phyloP scores from a whole-genome alignment of 805 yeast species.

The Teunomyces tritomae region DNA sequence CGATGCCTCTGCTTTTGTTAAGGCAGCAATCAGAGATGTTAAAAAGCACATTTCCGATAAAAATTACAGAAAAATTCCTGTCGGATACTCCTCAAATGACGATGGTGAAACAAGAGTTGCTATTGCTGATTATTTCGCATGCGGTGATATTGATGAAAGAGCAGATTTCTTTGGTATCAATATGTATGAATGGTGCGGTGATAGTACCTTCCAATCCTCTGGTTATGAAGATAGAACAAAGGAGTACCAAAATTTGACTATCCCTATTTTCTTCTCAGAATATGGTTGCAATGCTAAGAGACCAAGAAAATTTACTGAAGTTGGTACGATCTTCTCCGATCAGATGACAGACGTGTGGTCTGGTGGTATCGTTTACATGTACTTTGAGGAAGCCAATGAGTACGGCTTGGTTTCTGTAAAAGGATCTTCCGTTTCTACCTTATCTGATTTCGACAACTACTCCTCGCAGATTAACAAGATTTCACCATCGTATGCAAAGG shows the following conservation, averaged over 20 bases:
- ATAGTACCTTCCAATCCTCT: slow-evolving; percentile 52
- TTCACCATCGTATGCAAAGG: slow-evolving; percentile 34
- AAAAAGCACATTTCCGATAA: slow-evolving; percentile 67
- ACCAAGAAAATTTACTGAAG: slow-evolving; percentile 80
- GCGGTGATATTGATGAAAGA: slow-evolving; percentile 66
- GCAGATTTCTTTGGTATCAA: slow-evolving; percentile 82
- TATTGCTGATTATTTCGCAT: slow-evolving; percentile 80
- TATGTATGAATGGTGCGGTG: slow-evolving; percentile 89
- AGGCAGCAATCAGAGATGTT: slow-evolving; percentile 92
- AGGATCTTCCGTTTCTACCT: slow-evolving; percentile 14
- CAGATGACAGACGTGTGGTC: slow-evolving; percentile 90
- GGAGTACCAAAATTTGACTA: slow-evolving; percentile 68
- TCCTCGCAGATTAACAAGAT: slow-evolving; percentile 34
- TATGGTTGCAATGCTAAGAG: slow-evolving; percentile 76
- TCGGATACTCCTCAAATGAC: slow-evolving; percentile 92
- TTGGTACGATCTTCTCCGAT: slow-evolving; percentile 58
- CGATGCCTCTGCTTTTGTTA: slow-evolving; percentile 88
- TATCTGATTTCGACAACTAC: slow-evolving; percentile 29
- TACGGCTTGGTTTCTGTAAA: slow-evolving; percentile 72
- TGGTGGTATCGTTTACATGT: slow-evolving; percentile 93
- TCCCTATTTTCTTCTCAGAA: slow-evolving; percentile 84
- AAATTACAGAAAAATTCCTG: slow-evolving; percentile 78
- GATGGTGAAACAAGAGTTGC: slow-evolving; percentile 75
- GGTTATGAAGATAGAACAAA: slow-evolving; percentile 72
- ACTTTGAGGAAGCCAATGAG: slow-evolving; percentile 77